Evolutionary conservation across 2,329 filamentous ascomycete genomes (phyloP), one percentile per base, ranked within the genome.

Genomic region (Cercospora brassicicola): DNA sequence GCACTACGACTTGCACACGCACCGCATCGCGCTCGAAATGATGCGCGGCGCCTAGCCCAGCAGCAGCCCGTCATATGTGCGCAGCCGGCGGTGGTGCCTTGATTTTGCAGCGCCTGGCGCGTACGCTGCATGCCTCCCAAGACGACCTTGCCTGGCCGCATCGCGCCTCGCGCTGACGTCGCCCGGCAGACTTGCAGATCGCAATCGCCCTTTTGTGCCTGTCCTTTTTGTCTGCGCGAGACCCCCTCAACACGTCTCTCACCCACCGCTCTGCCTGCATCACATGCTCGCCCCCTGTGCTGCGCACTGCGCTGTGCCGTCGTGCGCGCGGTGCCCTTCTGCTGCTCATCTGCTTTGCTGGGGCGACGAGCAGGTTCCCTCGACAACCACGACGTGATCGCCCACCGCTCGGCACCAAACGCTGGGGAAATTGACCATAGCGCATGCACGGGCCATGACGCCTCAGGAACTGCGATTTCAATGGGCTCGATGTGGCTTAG

Each of bases 301-400:
- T 42, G 39, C 42, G 10, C 15, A 4, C 31, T 33, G 31, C 33
- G 33, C 33, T 4, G 33, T 39, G 33, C 33, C 33, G 33, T 15
- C 33, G 33, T 39, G 33, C 13, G 13, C 33, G 33, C 13, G 33
- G 33, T 39, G 33, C 33, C 6, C 48, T 11, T 53, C 26, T 55
- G 60, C 45, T 13, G 9, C 31, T 42, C 20, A 53, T 62, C 39
- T 39, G 39, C 60, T 53, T 48, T 62, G 60, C 60, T 42, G 48
- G 62, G 48, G 31, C 62, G 30, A 30, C 62, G 62, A 30, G 48
- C 61, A 64, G 33, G 48, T 63, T 55, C 51, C 62, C 62, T 64
- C 20, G 62, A 56, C 62, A 64, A 64, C 62, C 28, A 53, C 26
- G 31, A 56, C 15, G 39, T 31, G 48, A 55, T 63, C 60, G 36